These are phyloP conservation scores for Penicillium ucsense DNA, from an alignment of 495 filamentous ascomycete genomes.

Conservation along the genomic window DNA sequence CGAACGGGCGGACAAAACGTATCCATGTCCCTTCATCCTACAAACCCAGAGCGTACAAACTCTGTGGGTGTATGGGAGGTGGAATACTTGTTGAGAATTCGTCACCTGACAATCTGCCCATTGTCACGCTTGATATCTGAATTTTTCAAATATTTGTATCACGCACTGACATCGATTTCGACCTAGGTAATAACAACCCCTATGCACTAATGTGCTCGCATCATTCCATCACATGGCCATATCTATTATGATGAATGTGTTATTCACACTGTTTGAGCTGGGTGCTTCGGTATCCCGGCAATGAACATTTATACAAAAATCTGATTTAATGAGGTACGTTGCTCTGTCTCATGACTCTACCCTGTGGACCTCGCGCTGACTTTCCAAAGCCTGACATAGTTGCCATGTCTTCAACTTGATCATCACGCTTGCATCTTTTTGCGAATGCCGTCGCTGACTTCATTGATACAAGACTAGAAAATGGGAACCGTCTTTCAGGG, in stretches of 20 bases:
- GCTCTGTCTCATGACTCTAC: background rate
- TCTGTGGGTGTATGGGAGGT: conserved; percentile 55
- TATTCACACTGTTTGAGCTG: conserved; percentile 99
- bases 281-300: conserved; percentile 42
- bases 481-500: no score
- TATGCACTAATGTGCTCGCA: conserved; percentile 5
- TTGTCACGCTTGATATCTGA: conserved; percentile 5
- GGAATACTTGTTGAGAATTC: conserved; percentile 95
- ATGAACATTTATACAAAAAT: conserved; percentile 87
- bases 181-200: conserved; percentile 22
- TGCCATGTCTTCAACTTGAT: conserved; percentile 27
- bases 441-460: conserved; percentile 26
- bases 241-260: conserved; percentile 58
- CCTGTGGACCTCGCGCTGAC: conserved; percentile 31
- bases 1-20: conserved; percentile 97
- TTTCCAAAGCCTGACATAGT: conserved; percentile 35
- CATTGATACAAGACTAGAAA: conserved; percentile 12
- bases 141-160: conserved; percentile 1
- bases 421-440: conserved; percentile 16
- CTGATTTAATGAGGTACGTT: conserved; percentile 97
- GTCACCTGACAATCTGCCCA: conserved; percentile 69
- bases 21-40: conserved; percentile 55
- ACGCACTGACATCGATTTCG: conserved; percentile 9
- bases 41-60: conserved; percentile 79
- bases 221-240: conserved; percentile 27